Conservation (phyloP, 2,329 filamentous ascomycete genomes). For the Fusarium longipes region DNA sequence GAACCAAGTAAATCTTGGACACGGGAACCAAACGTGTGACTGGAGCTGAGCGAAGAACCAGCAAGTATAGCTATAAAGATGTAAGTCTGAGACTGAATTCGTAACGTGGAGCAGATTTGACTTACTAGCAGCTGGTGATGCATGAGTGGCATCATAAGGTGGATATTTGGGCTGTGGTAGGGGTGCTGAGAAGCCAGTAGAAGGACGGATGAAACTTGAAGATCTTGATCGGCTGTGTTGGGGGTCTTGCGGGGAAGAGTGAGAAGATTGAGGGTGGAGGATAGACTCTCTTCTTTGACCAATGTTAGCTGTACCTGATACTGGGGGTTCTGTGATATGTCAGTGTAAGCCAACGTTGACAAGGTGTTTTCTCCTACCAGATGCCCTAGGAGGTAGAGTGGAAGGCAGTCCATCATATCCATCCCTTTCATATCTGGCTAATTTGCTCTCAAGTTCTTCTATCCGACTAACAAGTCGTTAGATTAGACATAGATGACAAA, state of each 20-base stretch:
- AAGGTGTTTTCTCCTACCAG: conserved; percentile 14
- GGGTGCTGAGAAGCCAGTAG: conserved; percentile 43
- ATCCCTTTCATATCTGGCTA: conserved; percentile 43
- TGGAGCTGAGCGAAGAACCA: conserved; percentile 42
- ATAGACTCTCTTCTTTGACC: conserved; percentile 18
- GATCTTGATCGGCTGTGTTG: conserved; percentile 36
- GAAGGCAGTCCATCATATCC: conserved; percentile 26
- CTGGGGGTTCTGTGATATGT: conserved; percentile 15
- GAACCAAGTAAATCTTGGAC: conserved; percentile 43
- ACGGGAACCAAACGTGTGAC: conserved; percentile 42
- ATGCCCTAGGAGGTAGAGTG: conserved; percentile 16
- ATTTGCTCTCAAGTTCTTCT: conserved; percentile 43
- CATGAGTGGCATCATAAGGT: conserved; percentile 11
- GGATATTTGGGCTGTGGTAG: conserved; percentile 20
- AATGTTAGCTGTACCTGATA: conserved; percentile 1
- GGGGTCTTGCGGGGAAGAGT: conserved; percentile 37
- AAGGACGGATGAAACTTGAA: conserved; percentile 40
- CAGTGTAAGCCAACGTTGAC: not conserved
- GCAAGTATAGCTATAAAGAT: conserved; percentile 37
- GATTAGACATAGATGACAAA: not conserved
- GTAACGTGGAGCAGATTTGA: rapidly evolving
- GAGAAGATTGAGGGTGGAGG: conserved; percentile 22
- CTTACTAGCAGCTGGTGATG: conserved; percentile 43
- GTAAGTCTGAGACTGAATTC: not conserved
- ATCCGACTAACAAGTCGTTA: conserved; percentile 32